Percentiles rank a stretch among this genome's conserved stretches.
Evolutionary conservation across 768 basidiomycete species (phyloP).

Genomic region (Collybiopsis luxurians): DNA sequence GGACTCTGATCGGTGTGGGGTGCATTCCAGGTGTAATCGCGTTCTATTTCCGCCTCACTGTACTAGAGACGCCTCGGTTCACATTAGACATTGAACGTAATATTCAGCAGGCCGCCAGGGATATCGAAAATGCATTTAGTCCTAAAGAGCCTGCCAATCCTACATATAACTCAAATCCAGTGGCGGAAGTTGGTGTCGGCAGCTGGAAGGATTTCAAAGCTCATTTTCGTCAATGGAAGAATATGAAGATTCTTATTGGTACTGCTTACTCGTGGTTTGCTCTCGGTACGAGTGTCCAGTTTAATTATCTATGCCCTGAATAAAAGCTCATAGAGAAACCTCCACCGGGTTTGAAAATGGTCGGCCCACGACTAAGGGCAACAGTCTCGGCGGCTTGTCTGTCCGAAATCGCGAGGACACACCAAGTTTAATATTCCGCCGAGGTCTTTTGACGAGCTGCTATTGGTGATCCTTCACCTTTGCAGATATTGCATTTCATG

Average conservation of each 20-base stretch:
- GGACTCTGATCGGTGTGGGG: conserved; percentile 85
- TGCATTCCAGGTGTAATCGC: conserved; percentile 78
- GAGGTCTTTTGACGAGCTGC: background rate
- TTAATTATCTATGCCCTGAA: no score
- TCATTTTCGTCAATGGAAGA: conserved; percentile 73
- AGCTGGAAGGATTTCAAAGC: conserved; percentile 60
- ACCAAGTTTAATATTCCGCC: no score
- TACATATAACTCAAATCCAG: conserved; percentile 53
- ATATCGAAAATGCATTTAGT: conserved; percentile 76
- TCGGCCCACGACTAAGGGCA: no score
- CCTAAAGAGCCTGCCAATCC: conserved; percentile 12
- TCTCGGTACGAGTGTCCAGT: conserved; percentile 65
- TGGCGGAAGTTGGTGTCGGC: conserved; percentile 68
- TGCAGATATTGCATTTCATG: conserved; percentile 84
- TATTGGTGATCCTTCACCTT: no score
- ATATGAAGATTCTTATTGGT: conserved; percentile 78
- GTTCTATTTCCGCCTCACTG: conserved; percentile 90
- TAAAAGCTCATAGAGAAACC: no score
- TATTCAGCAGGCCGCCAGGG: conserved; percentile 47
- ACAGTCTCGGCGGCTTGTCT: no score
- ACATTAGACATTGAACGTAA: conserved; percentile 72
- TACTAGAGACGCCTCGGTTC: conserved; percentile 87
- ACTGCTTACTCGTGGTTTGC: conserved; percentile 88
- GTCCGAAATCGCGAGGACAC: no score
- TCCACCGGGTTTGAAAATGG: no score